A percentile compares a stretch with the other conserved stretches of the same genome.
These are phyloP conservation scores for Aspergillus sclerotiicarbonarius DNA, from an alignment of 495 filamentous ascomycete species.

Conservation along the genomic window DNA sequence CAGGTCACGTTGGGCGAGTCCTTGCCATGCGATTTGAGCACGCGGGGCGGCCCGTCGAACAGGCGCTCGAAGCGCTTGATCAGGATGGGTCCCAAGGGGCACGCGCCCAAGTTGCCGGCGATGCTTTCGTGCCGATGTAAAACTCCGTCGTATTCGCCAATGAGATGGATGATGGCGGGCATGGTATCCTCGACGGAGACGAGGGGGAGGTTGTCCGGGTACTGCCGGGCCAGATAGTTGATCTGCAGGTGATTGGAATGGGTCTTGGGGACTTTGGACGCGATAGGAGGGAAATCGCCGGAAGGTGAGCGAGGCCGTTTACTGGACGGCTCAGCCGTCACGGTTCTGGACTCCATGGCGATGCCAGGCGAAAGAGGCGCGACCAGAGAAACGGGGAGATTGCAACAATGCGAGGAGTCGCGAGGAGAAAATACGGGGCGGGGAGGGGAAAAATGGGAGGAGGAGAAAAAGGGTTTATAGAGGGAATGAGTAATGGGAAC, in stretches of 20 bases:
- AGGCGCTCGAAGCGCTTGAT: constrained; percentile 82
- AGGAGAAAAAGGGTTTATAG: constrained; percentile 5
- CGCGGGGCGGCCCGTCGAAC: constrained; percentile 76
- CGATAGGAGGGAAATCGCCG: constrained; percentile 39
- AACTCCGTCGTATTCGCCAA: constrained; percentile 79
- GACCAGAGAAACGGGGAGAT: background rate
- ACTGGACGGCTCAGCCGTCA: constrained; percentile 38
- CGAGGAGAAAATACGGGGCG: constrained; percentile 19
- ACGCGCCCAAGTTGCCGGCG: constrained; percentile 79
- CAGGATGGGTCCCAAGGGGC: constrained; percentile 76
- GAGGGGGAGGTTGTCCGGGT: constrained; percentile 59
- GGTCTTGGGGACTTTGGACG: constrained; percentile 55
- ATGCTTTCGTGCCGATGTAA: constrained; percentile 82
- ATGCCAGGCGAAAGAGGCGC: constrained; percentile 9
- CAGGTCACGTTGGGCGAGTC: constrained; percentile 65
- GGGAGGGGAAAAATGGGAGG: too few species aligned
- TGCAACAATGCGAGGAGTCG: constrained; percentile 7
- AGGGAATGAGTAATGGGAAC: constrained; percentile 23
- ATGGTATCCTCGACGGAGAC: constrained; percentile 59
- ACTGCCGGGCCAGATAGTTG: constrained; percentile 75
- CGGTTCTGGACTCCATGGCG: constrained; percentile 42
- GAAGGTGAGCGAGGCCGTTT: constrained; percentile 65
- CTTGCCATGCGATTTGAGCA: constrained; percentile 63
- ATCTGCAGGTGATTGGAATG: constrained; percentile 66
- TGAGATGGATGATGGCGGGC: constrained; percentile 60